A percentile compares a stretch with the other conserved stretches of the same genome.
phyloP scores from a whole-genome alignment of 2,329 filamentous ascomycete genomes.

The Scytalidium sp. region DNA sequence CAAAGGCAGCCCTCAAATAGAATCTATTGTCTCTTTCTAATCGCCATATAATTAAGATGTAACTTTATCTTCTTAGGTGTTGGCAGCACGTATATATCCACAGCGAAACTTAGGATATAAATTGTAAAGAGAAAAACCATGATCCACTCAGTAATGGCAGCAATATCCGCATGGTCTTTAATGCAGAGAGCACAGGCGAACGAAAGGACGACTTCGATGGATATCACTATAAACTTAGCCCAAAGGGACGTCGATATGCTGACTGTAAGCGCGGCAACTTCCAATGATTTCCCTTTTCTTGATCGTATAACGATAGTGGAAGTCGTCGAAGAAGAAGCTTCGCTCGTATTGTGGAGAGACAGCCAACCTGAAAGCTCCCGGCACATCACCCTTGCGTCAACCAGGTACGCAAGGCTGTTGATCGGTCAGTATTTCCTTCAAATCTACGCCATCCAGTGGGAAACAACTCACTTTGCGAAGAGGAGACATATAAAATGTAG shows the following conservation, averaged over 20 bases:
- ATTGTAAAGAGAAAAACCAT: neutral
- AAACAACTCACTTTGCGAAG: neutral
- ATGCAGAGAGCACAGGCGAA: neutral
- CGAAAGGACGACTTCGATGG: neutral
- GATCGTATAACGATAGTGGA: neutral
- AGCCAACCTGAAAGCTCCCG: neutral
- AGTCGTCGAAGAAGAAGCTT: neutral
- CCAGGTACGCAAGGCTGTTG: neutral
- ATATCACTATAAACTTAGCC: neutral
- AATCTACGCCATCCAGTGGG: neutral
- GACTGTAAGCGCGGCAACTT: neutral
- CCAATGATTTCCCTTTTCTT: neutral
- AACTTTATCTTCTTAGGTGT: constrained; percentile 1
- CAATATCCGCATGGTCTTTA: neutral
- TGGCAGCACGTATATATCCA: neutral
- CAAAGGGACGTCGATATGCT: neutral
- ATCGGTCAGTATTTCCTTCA: neutral
- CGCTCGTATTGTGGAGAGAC: neutral
- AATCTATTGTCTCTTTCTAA: no score
- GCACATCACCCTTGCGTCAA: neutral
- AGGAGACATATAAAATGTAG: neutral
- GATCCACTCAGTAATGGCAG: neutral
- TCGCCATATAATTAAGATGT: no score
- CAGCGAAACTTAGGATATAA: neutral
- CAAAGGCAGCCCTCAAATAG: no score